A percentile compares a stretch with the other conserved stretches of the same genome.
These are phyloP conservation scores for Ganoderma sinense DNA, from an alignment of 1,284 basidiomycete species.

Conservation along the genomic window DNA sequence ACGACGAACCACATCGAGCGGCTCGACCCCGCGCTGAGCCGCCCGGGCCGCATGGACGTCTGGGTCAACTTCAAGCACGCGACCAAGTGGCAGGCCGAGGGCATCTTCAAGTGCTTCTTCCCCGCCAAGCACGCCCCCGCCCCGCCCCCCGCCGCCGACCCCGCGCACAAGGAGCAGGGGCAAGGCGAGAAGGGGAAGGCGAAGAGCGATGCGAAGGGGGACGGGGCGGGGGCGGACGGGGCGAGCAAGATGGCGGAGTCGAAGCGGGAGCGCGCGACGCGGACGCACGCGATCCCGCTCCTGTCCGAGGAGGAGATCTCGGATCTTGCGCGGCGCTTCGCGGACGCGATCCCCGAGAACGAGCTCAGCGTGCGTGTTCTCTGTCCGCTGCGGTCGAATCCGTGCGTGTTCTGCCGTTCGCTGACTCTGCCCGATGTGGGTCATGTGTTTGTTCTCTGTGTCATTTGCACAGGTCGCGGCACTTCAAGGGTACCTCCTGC, in stretches of 20 bases:
- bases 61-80: conserved; percentile 90
- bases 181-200: neutral
- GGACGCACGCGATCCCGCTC: conserved; percentile 67
- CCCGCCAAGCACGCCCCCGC: conserved; percentile 55
- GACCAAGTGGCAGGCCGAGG: conserved; percentile 87
- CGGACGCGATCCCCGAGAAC: conserved; percentile 78
- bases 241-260: conserved; percentile 65
- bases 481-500: conserved; percentile 84
- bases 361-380: conserved; percentile 78
- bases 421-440: neutral
- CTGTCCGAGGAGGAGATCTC: conserved; percentile 77
- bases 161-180: conserved; percentile 3
- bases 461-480: conserved; percentile 67
- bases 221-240: conserved; percentile 46
- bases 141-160: conserved; percentile 3
- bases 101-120: conserved; percentile 93
- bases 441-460: neutral
- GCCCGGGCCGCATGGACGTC: conserved; percentile 87
- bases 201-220: conserved; percentile 9
- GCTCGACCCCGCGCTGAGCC: conserved; percentile 81
- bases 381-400: too few species aligned
- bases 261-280: conserved; percentile 65
- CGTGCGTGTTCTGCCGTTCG: neutral
- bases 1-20: conserved; percentile 90
- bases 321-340: conserved; percentile 79